Conservation (phyloP, 805 yeast species). For the Ogataea neopini region DNA sequence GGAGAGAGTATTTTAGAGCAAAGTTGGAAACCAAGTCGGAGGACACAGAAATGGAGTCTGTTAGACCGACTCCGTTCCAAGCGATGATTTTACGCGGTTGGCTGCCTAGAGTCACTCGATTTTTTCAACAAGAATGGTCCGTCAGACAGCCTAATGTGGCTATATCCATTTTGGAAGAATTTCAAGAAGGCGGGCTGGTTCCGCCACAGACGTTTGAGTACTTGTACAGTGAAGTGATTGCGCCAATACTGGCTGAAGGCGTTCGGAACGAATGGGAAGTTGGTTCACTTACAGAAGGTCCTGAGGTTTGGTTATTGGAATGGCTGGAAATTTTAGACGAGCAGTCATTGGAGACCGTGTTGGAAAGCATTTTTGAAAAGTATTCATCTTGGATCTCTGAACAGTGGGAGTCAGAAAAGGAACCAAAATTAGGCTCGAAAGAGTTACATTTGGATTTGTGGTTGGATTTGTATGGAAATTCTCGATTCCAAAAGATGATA, state of each 20-base stretch:
- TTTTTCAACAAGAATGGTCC: slow-evolving; percentile 39
- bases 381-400: slow-evolving; percentile 25
- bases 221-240: slow-evolving; percentile 34
- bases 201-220: slow-evolving; percentile 29
- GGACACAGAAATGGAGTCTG: too few relatives aligned
- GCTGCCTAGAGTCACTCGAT: slow-evolving; percentile 35
- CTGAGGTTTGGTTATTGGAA: slow-evolving; percentile 30
- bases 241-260: slow-evolving; percentile 39
- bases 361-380: slow-evolving; percentile 16
- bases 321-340: slow-evolving; percentile 27
- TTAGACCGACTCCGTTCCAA: slow-evolving; percentile 34
- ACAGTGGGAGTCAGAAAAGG: slow-evolving; percentile 20
- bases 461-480: slow-evolving; percentile 36
- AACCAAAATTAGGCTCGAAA: slow-evolving; percentile 8
- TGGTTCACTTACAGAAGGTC: slow-evolving; percentile 15
- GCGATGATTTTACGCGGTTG: slow-evolving; percentile 38
- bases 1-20: slow-evolving; percentile 25
- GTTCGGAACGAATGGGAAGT: slow-evolving; percentile 39
- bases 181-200: slow-evolving; percentile 31
- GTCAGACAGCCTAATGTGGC: slow-evolving; percentile 40
- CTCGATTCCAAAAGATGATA: slow-evolving; percentile 21
- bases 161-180: slow-evolving; percentile 40
- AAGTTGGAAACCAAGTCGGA: slow-evolving; percentile 4
- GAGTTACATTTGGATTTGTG: slow-evolving; percentile 31
- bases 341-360: slow-evolving; percentile 15